A percentile compares a stretch with the other conserved stretches of the same genome.
phyloP scores from a whole-genome alignment of 306 rosid species.

The Quercus dentata region DNA sequence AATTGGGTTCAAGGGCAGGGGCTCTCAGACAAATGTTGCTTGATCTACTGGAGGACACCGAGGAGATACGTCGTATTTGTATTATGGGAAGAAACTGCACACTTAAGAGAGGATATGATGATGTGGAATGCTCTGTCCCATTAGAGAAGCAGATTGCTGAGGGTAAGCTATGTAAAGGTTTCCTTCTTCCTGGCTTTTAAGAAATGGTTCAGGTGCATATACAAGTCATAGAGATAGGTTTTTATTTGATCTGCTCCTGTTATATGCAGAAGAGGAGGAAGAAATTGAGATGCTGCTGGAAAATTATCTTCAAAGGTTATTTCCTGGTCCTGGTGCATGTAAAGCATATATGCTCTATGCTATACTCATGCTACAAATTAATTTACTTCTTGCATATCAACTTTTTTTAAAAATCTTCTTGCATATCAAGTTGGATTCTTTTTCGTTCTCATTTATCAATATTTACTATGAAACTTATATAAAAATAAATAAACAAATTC shows the following conservation, averaged over 20 bases:
- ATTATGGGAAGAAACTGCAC: slow-evolving; percentile 90
- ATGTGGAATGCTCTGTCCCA: slow-evolving; percentile 69
- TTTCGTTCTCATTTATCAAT: neutral
- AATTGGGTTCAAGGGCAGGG: slow-evolving; percentile 93
- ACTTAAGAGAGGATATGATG: slow-evolving; percentile 47
- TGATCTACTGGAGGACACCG: slow-evolving; percentile 90
- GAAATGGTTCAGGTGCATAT: slow-evolving; percentile 11
- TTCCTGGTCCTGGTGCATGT: neutral
- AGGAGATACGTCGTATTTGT: slow-evolving; percentile 84
- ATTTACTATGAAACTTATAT: too few species aligned
- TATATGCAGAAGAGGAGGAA: slow-evolving; percentile 89
- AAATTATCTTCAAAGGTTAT: slow-evolving; percentile 95
- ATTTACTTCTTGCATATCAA: neutral
- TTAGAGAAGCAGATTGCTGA: slow-evolving; percentile 88
- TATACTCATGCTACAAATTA: neutral
- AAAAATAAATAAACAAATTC: too few species aligned
- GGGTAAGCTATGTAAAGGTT: slow-evolving; percentile 41
- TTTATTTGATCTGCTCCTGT: slow-evolving; percentile 24
- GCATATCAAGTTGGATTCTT: neutral
- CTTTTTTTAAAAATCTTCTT: neutral
- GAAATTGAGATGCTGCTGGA: slow-evolving; percentile 99
- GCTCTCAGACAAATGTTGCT: slow-evolving; percentile 93
- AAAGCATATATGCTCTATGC: neutral
- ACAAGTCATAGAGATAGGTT: neutral
- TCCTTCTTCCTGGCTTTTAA: slow-evolving; percentile 6